Conservation (phyloP, 1,139 yeast genomes). For the Suhomyces wounanorum region DNA sequence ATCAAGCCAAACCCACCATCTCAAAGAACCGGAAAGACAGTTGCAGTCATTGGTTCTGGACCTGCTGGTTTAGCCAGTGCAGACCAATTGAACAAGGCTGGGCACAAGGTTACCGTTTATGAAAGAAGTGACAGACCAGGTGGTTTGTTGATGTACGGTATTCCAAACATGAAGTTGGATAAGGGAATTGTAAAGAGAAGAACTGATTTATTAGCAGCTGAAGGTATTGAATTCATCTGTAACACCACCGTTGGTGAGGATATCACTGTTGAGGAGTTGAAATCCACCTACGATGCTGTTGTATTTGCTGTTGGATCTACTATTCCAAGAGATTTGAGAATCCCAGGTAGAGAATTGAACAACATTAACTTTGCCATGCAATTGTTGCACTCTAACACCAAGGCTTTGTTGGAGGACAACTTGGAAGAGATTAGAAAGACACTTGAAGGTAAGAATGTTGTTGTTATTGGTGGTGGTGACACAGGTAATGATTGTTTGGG, state of each 20-base stretch:
- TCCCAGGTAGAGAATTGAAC: slow-evolving; percentile 89
- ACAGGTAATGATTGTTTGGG: slow-evolving; percentile 99
- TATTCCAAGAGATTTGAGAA: slow-evolving; percentile 90
- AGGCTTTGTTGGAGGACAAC: slow-evolving; percentile 81
- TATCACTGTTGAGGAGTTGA: slow-evolving; percentile 67
- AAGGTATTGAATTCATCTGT: slow-evolving; percentile 80
- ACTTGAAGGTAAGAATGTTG: slow-evolving; percentile 83
- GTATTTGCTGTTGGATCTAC: slow-evolving; percentile 95
- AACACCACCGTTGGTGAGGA: slow-evolving; percentile 86
- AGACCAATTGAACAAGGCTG: slow-evolving; percentile 95
- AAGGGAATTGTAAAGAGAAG: slow-evolving; percentile 91
- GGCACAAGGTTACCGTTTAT: slow-evolving; percentile 86
- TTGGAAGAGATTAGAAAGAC: slow-evolving; percentile 73
- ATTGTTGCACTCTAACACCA: slow-evolving; percentile 82
- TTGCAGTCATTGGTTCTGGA: slow-evolving; percentile 94
- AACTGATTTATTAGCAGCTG: slow-evolving; percentile 85
- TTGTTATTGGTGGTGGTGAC: slow-evolving; percentile 99
- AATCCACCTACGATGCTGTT: slow-evolving; percentile 72
- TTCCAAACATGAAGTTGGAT: slow-evolving; percentile 98
- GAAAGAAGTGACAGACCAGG: slow-evolving; percentile 96
- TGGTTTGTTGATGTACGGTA: slow-evolving; percentile 97
- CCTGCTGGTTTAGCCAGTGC: slow-evolving; percentile 97
- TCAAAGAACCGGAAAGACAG: slow-evolving; percentile 76
- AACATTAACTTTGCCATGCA: slow-evolving; percentile 96
- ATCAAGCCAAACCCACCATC: slow-evolving; percentile 81